phyloP scores from a whole-genome alignment of 2,329 filamentous ascomycete genomes.

The Tolypocladium paradoxum region DNA sequence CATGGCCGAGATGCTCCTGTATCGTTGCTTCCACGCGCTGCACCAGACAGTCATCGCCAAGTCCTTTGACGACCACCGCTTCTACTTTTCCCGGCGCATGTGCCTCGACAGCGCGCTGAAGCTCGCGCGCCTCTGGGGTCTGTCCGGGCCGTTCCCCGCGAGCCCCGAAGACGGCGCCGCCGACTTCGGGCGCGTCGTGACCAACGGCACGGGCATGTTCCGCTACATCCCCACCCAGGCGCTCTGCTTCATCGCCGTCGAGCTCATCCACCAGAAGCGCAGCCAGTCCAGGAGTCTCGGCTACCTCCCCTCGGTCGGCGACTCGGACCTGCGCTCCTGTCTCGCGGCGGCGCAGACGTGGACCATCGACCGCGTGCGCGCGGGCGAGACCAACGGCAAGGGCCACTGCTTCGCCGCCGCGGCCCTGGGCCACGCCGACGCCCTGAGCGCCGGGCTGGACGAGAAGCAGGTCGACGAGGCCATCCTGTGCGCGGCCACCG shows the following conservation, averaged over 20 bases:
- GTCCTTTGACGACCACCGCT: constrained; percentile 33
- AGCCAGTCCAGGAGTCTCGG: constrained; percentile 24
- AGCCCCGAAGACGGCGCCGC: constrained; percentile 6
- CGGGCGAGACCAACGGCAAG: constrained; percentile 34
- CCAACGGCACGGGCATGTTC: constrained; percentile 31
- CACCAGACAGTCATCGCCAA: constrained; percentile 39
- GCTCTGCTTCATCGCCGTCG: constrained; percentile 31
- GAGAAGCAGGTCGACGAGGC: constrained; percentile 18
- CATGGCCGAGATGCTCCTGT: constrained; percentile 30
- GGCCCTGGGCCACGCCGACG: constrained; percentile 21
- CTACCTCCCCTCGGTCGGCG: constrained; percentile 17
- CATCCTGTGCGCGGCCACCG: constrained; percentile 16
- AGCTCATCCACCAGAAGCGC: constrained; percentile 33
- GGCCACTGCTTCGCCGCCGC: constrained; percentile 24
- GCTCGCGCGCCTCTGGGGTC: constrained; percentile 19
- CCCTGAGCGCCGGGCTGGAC: constrained; percentile 17
- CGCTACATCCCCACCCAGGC: constrained; percentile 28
- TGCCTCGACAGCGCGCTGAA: constrained; percentile 31
- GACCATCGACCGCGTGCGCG: constrained; percentile 22
- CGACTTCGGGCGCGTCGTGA: constrained; percentile 22
- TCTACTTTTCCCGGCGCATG: constrained; percentile 43
- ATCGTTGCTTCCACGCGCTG: constrained; percentile 39
- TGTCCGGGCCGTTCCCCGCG: constrained; percentile 11
- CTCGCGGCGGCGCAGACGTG: constrained; percentile 18
- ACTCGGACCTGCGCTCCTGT: constrained; percentile 19